These are phyloP conservation scores for Sugiyamaella valdiviana DNA, from an alignment of 805 yeast species.

Conservation along the genomic window DNA sequence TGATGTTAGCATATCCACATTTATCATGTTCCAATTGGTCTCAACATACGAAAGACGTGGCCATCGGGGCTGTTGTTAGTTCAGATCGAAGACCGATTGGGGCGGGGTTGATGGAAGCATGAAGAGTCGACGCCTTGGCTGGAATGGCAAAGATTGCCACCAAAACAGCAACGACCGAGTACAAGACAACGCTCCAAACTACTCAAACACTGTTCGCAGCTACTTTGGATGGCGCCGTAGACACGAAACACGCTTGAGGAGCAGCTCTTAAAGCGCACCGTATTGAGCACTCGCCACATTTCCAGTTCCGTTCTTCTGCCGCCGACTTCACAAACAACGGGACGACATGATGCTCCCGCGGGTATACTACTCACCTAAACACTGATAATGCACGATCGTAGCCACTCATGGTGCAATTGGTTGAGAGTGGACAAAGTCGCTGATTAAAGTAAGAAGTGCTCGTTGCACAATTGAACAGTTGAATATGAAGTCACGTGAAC, in stretches of 20 bases:
- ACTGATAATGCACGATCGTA: conserved; percentile 98
- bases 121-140: too few species aligned
- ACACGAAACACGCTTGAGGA: too few species aligned
- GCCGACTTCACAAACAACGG: too few species aligned
- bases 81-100: background rate
- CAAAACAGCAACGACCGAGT: too few species aligned
- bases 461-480: background rate
- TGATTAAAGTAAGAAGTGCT: background rate
- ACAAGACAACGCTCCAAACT: background rate
- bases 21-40: background rate
- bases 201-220: too few species aligned
- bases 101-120: too few species aligned
- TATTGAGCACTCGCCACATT: too few species aligned
- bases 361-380: conserved; percentile 76
- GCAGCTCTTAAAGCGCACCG: too few species aligned
- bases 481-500: background rate
- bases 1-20: conserved; percentile 19
- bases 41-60: conserved; percentile 79
- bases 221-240: too few species aligned
- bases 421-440: background rate
- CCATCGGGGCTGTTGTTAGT: conserved; percentile 78
- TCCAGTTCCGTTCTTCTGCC: too few species aligned
- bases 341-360: too few species aligned
- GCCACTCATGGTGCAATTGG: conserved; percentile 67
- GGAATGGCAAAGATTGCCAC: background rate